Conservation (phyloP, 306 rosid genomes). For the Citrullus amarus region DNA sequence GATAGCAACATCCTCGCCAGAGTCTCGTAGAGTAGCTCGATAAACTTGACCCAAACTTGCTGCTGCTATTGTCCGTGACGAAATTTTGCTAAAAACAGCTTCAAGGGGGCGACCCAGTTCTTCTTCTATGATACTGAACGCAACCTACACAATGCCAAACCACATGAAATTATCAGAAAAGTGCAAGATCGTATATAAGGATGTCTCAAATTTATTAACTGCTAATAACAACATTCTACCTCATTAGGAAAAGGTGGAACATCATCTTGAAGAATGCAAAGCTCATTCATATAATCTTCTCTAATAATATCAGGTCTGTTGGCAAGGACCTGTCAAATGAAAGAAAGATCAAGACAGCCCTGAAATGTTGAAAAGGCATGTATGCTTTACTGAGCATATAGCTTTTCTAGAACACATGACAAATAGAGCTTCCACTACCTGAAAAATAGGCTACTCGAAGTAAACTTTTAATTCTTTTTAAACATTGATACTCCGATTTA, state of each 20-base stretch:
- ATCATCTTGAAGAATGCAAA: constrained; percentile 97
- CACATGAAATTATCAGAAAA: constrained; percentile 4
- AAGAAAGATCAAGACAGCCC: background rate
- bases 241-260: constrained; percentile 95
- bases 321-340: constrained; percentile 77
- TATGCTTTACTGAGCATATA: background rate
- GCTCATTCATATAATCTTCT: constrained; percentile 99
- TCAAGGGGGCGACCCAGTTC: constrained; percentile 92
- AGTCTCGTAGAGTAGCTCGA: constrained; percentile 78
- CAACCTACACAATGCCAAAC: constrained; percentile 42
- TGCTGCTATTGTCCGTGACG: constrained; percentile 90
- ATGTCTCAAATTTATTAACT: background rate
- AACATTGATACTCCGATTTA: background rate
- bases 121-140: constrained; percentile 83
- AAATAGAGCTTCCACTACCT: background rate
- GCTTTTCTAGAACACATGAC: background rate
- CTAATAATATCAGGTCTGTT: constrained; percentile 95
- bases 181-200: constrained; percentile 4
- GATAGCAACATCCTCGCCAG: constrained; percentile 94
- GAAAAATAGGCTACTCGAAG: background rate
- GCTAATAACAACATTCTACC: constrained; percentile 28
- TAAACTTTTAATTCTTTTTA: background rate
- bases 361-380: background rate
- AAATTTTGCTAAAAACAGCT: constrained; percentile 79
- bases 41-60: constrained; percentile 99